These are phyloP conservation scores for Jasminum sambac DNA, from an alignment of 257 asterid species.

Conservation along the genomic window DNA sequence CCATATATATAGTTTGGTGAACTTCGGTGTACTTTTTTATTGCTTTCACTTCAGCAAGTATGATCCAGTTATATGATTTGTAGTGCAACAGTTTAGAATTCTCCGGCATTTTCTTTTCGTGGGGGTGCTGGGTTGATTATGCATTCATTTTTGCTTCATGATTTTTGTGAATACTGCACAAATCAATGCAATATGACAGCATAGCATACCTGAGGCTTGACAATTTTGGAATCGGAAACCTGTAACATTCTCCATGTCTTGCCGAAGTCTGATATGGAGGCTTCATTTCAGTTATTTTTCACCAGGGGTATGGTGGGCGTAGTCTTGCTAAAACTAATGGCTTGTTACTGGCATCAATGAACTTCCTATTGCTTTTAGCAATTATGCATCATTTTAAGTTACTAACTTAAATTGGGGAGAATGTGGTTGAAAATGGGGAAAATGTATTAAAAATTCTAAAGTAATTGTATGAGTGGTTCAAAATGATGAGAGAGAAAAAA, in stretches of 20 bases:
- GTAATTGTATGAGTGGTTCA: too few relatives aligned
- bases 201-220: background rate
- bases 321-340: background rate
- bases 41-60: background rate
- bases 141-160: background rate
- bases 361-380: background rate
- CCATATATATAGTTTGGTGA: background rate
- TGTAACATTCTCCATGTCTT: background rate
- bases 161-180: background rate
- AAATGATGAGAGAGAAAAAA: too few relatives aligned
- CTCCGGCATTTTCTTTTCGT: background rate
- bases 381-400: background rate
- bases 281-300: background rate
- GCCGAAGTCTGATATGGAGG: background rate
- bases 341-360: background rate
- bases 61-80: slow-evolving; percentile 6
- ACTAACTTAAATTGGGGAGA: too few relatives aligned
- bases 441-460: too few relatives aligned
- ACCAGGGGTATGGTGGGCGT: background rate
- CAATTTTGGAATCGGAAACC: background rate
- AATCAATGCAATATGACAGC: background rate
- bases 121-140: background rate
- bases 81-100: slow-evolving; percentile 7
- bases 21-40: background rate
- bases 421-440: too few relatives aligned